phyloP scores from a whole-genome alignment of 768 basidiomycete species.

The Tylopilus subfusipes region DNA sequence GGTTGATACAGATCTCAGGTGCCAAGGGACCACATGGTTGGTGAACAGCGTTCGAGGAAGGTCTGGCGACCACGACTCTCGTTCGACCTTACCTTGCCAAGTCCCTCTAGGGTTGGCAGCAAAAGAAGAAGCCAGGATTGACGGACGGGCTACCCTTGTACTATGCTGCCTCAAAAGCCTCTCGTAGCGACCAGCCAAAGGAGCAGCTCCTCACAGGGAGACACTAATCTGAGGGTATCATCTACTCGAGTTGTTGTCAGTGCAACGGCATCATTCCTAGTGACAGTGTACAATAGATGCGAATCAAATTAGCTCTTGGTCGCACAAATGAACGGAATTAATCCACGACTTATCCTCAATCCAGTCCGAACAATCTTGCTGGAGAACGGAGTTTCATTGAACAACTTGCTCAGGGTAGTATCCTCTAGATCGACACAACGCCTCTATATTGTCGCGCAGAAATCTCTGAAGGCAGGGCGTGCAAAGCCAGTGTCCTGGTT shows the following conservation, averaged over 20 bases:
- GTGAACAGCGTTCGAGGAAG: slow-evolving; percentile 22
- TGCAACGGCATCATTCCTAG: background rate
- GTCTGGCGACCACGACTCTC: slow-evolving; percentile 18
- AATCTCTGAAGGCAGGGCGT: slow-evolving; percentile 6
- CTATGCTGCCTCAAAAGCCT: slow-evolving; percentile 24
- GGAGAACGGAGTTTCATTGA: background rate
- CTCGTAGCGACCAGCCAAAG: slow-evolving; percentile 6
- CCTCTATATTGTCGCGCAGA: slow-evolving; percentile 11
- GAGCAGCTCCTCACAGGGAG: slow-evolving; percentile 1
- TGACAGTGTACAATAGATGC: background rate
- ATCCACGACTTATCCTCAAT: too few species aligned
- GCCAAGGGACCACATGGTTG: slow-evolving; percentile 19
- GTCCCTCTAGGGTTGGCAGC: slow-evolving; percentile 33
- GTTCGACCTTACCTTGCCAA: slow-evolving; percentile 25
- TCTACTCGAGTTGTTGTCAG: too few species aligned
- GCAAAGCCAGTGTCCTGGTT: slow-evolving; percentile 13
- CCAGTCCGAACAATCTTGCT: too few species aligned
- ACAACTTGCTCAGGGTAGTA: too few species aligned
- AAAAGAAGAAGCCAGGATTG: slow-evolving; percentile 30
- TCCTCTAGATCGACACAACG: too few species aligned
- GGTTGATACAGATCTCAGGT: slow-evolving; percentile 26
- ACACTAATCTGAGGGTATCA: background rate
- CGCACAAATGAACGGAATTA: too few species aligned
- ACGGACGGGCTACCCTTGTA: slow-evolving; percentile 34
- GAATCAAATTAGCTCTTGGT: too few species aligned